Percentiles rank a stretch among this genome's conserved stretches.
These are phyloP conservation scores for Calonectria leucothoes DNA, from an alignment of 2,329 filamentous ascomycete species.

Conservation along the genomic window DNA sequence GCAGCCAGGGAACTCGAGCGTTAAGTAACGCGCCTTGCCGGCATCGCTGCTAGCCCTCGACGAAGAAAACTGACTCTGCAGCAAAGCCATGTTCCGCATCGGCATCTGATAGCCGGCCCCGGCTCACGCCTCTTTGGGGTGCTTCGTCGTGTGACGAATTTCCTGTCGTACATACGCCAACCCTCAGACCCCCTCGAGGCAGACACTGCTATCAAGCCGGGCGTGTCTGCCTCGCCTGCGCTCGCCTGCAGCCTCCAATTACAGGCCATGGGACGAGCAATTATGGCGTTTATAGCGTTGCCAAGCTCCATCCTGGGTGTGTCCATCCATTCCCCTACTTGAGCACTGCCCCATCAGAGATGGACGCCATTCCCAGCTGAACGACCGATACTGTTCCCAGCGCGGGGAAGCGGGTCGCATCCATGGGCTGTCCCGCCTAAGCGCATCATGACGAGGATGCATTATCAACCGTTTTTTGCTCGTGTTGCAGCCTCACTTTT, in stretches of 20 bases:
- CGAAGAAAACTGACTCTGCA: constrained; percentile 35
- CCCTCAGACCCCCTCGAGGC: constrained; percentile 20
- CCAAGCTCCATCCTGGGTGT: constrained; percentile 11
- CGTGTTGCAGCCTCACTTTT: not conserved
- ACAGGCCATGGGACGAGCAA: constrained; percentile 22
- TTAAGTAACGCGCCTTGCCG: constrained; percentile 38
- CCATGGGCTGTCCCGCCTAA: not conserved
- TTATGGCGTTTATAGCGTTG: constrained; percentile 31
- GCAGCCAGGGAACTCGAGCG: constrained; percentile 27
- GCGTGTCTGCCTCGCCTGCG: constrained; percentile 35
- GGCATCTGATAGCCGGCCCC: constrained; percentile 16
- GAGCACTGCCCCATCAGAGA: constrained; percentile 34
- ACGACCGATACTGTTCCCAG: constrained; percentile 17
- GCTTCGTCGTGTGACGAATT: constrained; percentile 30
- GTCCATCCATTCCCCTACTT: constrained; percentile 35
- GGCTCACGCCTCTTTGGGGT: not conserved
- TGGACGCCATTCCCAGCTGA: constrained; percentile 38
- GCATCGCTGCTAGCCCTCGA: constrained; percentile 15
- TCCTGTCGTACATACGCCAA: constrained; percentile 16
- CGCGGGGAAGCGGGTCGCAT: constrained; percentile 22
- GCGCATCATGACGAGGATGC: constrained; percentile 8
- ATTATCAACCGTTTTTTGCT: not conserved
- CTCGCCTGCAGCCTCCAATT: constrained; percentile 23
- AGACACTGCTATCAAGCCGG: not conserved
- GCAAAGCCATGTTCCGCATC: constrained; percentile 26